Percentiles rank a stretch among this genome's conserved stretches.
Evolutionary conservation across 768 basidiomycete genomes (phyloP).

Genomic region (Macrocybe gigantea): DNA sequence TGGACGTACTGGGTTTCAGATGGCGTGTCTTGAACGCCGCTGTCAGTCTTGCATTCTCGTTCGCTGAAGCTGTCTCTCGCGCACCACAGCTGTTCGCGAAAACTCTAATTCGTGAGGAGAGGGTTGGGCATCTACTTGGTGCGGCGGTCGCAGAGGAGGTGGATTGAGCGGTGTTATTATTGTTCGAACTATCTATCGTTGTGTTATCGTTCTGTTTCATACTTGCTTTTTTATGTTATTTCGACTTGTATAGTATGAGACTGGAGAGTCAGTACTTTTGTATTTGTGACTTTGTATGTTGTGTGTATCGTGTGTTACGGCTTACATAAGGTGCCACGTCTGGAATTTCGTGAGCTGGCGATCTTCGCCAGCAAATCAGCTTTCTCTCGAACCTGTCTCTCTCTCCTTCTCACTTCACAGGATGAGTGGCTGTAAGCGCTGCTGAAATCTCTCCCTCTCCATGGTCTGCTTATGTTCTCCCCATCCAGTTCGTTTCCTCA

Average conservation of each 20-base stretch:
- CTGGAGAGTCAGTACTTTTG: conserved; percentile 1
- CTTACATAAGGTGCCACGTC: conserved; percentile 39
- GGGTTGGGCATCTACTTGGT: conserved; percentile 14
- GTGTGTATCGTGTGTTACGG: background rate
- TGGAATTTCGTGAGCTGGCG: conserved; percentile 28
- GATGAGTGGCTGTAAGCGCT: conserved; percentile 77
- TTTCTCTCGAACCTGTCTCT: conserved; percentile 18
- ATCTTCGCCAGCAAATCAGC: conserved; percentile 7
- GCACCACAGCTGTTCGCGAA: conserved; percentile 35
- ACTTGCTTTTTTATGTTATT: conserved; percentile 5
- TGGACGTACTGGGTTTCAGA: conserved; percentile 50
- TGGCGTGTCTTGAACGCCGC: conserved; percentile 53
- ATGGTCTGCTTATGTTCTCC: background rate
- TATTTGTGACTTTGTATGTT: conserved; percentile 1
- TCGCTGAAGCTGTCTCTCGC: conserved; percentile 55
- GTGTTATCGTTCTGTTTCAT: conserved; percentile 9
- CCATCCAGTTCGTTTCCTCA: conserved; percentile 84
- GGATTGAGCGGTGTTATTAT: conserved; percentile 3
- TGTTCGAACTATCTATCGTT: conserved; percentile 1
- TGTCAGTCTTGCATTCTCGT: conserved; percentile 57
- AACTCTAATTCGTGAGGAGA: conserved; percentile 15
- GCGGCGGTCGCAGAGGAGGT: conserved; percentile 9
- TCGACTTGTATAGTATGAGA: conserved; percentile 8
- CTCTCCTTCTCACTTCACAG: conserved; percentile 23
- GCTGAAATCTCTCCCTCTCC: background rate